A percentile compares a stretch with the other conserved stretches of the same genome.
These are phyloP conservation scores for Penicillium desertorum DNA, from an alignment of 495 filamentous ascomycete species.

Conservation along the genomic window DNA sequence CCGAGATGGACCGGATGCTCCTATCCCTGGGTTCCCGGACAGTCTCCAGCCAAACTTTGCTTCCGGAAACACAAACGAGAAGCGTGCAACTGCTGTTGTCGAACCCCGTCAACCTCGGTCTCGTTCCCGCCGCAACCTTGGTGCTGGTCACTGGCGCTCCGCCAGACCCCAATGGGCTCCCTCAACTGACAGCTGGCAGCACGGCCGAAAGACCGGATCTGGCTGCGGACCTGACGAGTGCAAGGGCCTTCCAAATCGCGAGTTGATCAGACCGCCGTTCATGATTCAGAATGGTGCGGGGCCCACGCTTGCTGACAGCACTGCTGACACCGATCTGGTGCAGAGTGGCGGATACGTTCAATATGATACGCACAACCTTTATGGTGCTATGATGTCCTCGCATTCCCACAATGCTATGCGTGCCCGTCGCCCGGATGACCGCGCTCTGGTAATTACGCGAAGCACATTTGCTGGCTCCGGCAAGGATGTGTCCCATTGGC, in stretches of 20 bases:
- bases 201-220: conserved; percentile 13
- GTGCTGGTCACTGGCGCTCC: conserved; percentile 22
- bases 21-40: conserved; percentile 24
- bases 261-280: conserved; percentile 20
- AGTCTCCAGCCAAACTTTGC: conserved; percentile 25
- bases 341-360: conserved; percentile 21
- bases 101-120: conserved; percentile 1
- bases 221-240: conserved; percentile 16
- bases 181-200: conserved; percentile 11
- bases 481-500: conserved; percentile 70
- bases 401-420: conserved; percentile 17
- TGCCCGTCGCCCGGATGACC: conserved; percentile 25
- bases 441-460: conserved; percentile 76
- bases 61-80: conserved; percentile 4
- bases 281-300: conserved; percentile 22
- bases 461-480: conserved; percentile 72
- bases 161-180: not conserved
- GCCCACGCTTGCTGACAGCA: conserved; percentile 16
- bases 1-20: conserved; percentile 16
- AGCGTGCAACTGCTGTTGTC: conserved; percentile 6
- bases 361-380: conserved; percentile 28
- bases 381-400: conserved; percentile 17
- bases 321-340: conserved; percentile 15
- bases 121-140: conserved; percentile 14
- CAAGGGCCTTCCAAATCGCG: conserved; percentile 16